These are phyloP conservation scores for Coniella vitis DNA, from an alignment of 2,329 filamentous ascomycete genomes.

Conservation along the genomic window DNA sequence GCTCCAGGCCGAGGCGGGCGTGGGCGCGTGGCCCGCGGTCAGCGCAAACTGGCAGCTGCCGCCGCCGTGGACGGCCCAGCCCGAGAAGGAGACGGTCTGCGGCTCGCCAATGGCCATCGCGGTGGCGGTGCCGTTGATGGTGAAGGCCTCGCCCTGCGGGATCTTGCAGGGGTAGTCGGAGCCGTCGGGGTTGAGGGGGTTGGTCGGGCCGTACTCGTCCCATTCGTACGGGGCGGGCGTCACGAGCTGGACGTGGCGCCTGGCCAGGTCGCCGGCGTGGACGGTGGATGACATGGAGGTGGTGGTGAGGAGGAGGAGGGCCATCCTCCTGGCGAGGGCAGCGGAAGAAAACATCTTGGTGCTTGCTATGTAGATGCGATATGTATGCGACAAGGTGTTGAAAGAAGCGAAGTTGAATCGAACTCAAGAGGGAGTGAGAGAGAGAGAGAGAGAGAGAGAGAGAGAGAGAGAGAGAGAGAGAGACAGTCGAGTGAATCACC, in stretches of 20 bases:
- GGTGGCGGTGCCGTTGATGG: conserved; percentile 37
- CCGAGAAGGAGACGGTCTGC: conserved; percentile 46
- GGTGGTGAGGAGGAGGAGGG: neutral
- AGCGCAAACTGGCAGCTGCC: conserved; percentile 56
- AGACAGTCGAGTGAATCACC: neutral
- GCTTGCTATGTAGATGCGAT: too few relatives aligned
- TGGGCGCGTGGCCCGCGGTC: conserved; percentile 49
- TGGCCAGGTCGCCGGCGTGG: neutral
- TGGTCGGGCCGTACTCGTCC: conserved; percentile 36
- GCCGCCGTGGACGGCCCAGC: conserved; percentile 61
- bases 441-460: too few relatives aligned
- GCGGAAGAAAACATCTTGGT: too few relatives aligned
- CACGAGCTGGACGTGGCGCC: conserved; percentile 53
- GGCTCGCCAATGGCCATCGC: conserved; percentile 49
- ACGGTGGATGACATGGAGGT: neutral
- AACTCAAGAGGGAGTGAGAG: too few relatives aligned
- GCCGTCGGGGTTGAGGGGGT: conserved; percentile 50
- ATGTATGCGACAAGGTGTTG: too few relatives aligned
- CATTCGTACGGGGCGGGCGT: conserved; percentile 48
- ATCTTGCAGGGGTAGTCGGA: conserved; percentile 65
- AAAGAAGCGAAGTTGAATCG: too few relatives aligned
- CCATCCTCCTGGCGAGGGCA: neutral
- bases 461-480: too few relatives aligned
- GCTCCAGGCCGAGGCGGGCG: conserved; percentile 52
- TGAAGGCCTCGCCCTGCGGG: conserved; percentile 30